A percentile compares a stretch with the other conserved stretches of the same genome.
These are phyloP conservation scores for Catenaria anguillulae DNA, from an alignment of 371 early-diverging fungal species.

Conservation along the genomic window DNA sequence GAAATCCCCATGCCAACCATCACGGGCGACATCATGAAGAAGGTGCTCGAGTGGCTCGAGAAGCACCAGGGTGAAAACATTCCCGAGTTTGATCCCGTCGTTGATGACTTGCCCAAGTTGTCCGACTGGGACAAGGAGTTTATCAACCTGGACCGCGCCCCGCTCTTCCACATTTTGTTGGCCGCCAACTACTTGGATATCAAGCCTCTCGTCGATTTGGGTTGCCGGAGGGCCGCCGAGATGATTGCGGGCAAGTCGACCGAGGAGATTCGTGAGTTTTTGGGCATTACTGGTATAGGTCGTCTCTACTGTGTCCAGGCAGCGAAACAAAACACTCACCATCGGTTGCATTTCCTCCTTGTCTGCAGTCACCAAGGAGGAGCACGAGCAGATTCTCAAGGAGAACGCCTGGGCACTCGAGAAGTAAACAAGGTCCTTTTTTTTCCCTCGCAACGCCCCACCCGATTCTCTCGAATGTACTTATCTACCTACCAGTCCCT, in stretches of 20 bases:
- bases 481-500: too few species aligned
- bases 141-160: conserved; percentile 60
- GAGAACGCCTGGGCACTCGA: conserved; percentile 84
- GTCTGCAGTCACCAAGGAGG: conserved; percentile 89
- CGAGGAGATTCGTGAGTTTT: conserved; percentile 83
- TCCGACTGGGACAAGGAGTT: conserved; percentile 69
- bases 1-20: conserved; percentile 62
- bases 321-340: too few species aligned
- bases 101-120: conserved; percentile 47
- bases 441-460: too few species aligned
- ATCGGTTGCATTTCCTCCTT: too few species aligned
- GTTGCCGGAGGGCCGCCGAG: conserved; percentile 94
- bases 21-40: conserved; percentile 40
- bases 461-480: too few species aligned
- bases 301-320: too few species aligned
- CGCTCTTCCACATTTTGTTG: conserved; percentile 55
- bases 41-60: conserved; percentile 67
- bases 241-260: conserved; percentile 91
- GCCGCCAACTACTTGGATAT: conserved; percentile 96
- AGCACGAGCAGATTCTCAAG: conserved; percentile 72
- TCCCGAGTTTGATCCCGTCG: conserved; percentile 24
- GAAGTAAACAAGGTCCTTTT: too few species aligned
- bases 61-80: conserved; percentile 55
- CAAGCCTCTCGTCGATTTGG: conserved; percentile 75
- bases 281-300: conserved; percentile 83